A percentile compares a stretch with the other conserved stretches of the same genome.
Evolutionary conservation across 2,329 filamentous ascomycete species (phyloP).

Genomic region (Ceratocystis colombiana): DNA sequence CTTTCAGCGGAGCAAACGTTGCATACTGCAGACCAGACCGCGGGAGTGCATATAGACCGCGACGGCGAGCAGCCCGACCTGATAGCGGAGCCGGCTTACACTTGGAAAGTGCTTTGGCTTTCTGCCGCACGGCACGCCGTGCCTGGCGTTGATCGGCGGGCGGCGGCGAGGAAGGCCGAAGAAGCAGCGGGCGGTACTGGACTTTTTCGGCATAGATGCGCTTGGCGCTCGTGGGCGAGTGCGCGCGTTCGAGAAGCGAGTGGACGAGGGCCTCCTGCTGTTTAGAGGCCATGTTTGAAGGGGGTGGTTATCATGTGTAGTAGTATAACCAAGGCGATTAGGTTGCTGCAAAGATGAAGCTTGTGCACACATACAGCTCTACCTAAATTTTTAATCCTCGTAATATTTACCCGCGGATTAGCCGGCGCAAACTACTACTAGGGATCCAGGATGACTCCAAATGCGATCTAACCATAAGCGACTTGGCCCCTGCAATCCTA

Average conservation of each 20-base stretch:
- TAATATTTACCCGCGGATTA: slow-evolving; percentile 7
- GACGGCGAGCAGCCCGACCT: slow-evolving; percentile 61
- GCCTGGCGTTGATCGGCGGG: slow-evolving; percentile 48
- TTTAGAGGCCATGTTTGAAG: slow-evolving; percentile 31
- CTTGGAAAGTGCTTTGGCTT: slow-evolving; percentile 32
- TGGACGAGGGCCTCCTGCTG: slow-evolving; percentile 38
- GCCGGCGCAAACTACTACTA: slow-evolving; percentile 11
- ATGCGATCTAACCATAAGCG: no score
- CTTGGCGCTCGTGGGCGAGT: slow-evolving; percentile 60
- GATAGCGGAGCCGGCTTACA: slow-evolving; percentile 58
- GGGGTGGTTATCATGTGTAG: not conserved
- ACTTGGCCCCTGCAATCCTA: no score
- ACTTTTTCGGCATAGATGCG: slow-evolving; percentile 75
- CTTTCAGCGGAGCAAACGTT: slow-evolving; percentile 66
- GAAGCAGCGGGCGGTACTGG: slow-evolving; percentile 67
- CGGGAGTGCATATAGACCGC: slow-evolving; percentile 57
- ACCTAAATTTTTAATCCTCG: not conserved
- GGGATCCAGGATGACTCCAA: not conserved
- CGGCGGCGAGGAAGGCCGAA: slow-evolving; percentile 63
- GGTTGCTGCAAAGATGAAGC: not conserved
- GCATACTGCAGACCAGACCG: slow-evolving; percentile 42
- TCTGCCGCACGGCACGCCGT: slow-evolving; percentile 41
- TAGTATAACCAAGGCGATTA: not conserved
- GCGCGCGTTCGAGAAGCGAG: slow-evolving; percentile 63
- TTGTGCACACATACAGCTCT: not conserved